phyloP scores from a whole-genome alignment of 2,329 filamentous ascomycete genomes.

The Podosphaera xanthii region DNA sequence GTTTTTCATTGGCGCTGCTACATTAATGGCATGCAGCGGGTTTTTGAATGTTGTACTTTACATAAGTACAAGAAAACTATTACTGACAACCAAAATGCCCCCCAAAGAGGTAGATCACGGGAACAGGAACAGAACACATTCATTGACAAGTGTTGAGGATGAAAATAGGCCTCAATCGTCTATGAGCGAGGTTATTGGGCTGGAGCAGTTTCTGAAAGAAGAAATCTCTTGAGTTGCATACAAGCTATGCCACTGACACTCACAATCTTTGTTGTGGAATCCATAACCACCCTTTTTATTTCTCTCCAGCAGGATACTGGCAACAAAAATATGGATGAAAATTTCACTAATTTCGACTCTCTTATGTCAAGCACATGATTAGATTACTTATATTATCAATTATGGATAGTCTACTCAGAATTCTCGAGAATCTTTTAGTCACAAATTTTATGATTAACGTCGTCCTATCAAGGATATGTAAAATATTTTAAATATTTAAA shows the following conservation, averaged over 20 bases:
- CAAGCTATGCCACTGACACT: background rate
- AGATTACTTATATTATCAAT: no score
- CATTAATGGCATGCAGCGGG: conserved; percentile 10
- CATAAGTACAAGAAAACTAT: conserved; percentile 9
- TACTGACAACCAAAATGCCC: background rate
- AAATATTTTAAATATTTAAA: no score
- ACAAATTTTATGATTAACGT: no score
- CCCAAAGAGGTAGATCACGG: background rate
- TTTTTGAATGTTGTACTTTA: conserved; percentile 10
- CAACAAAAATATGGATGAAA: no score
- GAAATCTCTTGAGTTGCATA: background rate
- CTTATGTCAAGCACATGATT: no score
- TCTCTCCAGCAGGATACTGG: no score
- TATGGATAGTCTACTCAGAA: no score
- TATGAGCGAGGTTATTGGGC: background rate
- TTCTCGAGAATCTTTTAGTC: no score
- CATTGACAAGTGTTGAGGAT: background rate
- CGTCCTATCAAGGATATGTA: no score
- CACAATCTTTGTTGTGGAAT: no score
- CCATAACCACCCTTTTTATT: no score
- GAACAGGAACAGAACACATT: background rate
- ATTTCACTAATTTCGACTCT: no score
- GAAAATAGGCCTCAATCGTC: background rate
- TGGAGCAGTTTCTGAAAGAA: background rate
- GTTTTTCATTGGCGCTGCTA: conserved; percentile 8